Conservation (phyloP, 2,329 filamentous ascomycete species). For the Corniculantispora saksenae region DNA sequence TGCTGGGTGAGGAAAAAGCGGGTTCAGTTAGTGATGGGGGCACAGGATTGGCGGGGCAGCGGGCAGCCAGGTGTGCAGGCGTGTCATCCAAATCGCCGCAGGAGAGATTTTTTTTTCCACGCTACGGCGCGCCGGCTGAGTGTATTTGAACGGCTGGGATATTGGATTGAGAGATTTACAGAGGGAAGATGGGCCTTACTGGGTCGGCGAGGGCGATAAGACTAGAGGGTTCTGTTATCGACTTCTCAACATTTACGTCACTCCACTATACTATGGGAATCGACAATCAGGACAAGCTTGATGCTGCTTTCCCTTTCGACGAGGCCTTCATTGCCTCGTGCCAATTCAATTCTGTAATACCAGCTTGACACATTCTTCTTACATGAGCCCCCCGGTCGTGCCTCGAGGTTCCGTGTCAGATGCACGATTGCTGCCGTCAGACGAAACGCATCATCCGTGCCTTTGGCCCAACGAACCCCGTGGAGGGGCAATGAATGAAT, state of each 20-base stretch:
- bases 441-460: constrained; percentile 12
- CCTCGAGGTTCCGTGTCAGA: constrained; percentile 7
- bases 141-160: neutral
- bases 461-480: neutral
- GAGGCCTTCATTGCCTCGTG: neutral
- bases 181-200: neutral
- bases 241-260: constrained; percentile 11
- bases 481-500: constrained; percentile 10
- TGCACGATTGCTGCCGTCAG: constrained; percentile 3
- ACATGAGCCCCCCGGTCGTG: neutral
- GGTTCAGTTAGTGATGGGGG: constrained; percentile 10
- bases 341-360: neutral
- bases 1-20: constrained; percentile 20
- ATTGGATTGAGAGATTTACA: constrained; percentile 3
- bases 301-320: neutral
- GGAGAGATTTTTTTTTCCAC: constrained; percentile 5
- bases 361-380: constrained; percentile 15
- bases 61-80: neutral
- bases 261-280: neutral
- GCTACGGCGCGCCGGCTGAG: constrained; percentile 7
- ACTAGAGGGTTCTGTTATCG: neutral
- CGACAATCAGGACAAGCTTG: neutral
- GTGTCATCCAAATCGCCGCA: constrained; percentile 16
- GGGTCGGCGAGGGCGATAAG: neutral
- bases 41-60: constrained; percentile 16